A percentile compares a stretch with the other conserved stretches of the same genome.
phyloP scores from a whole-genome alignment of 2,329 filamentous ascomycete species.

The Calycina herbarum region DNA sequence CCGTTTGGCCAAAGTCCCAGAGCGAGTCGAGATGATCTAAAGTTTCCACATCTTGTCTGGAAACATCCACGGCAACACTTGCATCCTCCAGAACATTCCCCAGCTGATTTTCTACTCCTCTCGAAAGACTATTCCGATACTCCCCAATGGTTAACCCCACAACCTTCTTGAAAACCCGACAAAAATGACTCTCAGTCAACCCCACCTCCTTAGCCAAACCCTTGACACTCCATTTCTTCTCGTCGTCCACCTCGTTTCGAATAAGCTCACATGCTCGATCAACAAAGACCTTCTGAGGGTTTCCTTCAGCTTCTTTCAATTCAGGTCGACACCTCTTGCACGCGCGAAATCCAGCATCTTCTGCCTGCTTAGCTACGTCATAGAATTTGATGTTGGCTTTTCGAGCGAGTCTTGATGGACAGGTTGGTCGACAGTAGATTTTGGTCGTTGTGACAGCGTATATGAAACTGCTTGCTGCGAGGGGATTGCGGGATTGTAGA shows the following conservation, averaged over 20 bases:
- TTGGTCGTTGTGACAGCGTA: constrained; percentile 51
- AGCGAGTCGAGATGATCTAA: too few relatives aligned
- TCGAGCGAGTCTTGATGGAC: constrained; percentile 59
- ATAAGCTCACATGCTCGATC: constrained; percentile 40
- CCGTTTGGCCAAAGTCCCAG: too few relatives aligned
- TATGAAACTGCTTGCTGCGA: constrained; percentile 45
- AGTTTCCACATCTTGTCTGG: neutral
- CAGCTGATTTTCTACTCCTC: neutral
- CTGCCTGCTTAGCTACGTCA: constrained; percentile 46
- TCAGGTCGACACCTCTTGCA: constrained; percentile 58
- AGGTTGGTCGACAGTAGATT: constrained; percentile 62
- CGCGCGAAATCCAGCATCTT: constrained; percentile 50
- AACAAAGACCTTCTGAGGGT: constrained; percentile 48
- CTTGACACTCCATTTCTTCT: constrained; percentile 41
- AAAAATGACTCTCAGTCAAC: constrained; percentile 58
- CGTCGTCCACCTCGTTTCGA: constrained; percentile 24
- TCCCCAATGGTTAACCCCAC: constrained; percentile 47
- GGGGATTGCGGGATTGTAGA: constrained; percentile 39
- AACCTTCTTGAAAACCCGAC: constrained; percentile 57
- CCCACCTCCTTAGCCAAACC: constrained; percentile 52
- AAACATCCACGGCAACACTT: neutral
- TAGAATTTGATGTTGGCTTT: constrained; percentile 61
- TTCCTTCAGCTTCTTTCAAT: constrained; percentile 30
- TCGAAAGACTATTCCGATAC: constrained; percentile 14
- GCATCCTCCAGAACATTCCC: neutral